These are phyloP conservation scores for Solanum corneliomulleri DNA, from an alignment of 257 asterid genomes.

Conservation along the genomic window DNA sequence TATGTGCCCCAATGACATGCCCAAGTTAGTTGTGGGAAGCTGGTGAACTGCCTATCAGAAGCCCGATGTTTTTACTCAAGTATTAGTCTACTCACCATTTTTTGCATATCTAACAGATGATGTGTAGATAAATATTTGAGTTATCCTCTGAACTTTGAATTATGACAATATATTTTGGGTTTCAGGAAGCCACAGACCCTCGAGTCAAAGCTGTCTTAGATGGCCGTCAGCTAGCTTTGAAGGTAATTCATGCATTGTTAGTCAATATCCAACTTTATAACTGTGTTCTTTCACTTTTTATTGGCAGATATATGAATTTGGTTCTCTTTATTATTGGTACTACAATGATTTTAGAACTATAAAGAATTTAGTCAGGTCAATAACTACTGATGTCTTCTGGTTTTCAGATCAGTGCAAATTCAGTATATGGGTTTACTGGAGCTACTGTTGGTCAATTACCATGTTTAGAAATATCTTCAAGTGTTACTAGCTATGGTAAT, in stretches of 20 bases:
- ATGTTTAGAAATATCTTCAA: slow-evolving; percentile 93
- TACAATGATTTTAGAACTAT: background rate
- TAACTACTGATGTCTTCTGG: slow-evolving; percentile 9
- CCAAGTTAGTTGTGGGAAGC: background rate
- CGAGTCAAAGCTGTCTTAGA: slow-evolving; percentile 89
- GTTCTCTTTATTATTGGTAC: background rate
- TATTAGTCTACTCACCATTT: background rate
- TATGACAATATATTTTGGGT: slow-evolving; percentile 13
- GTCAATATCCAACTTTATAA: background rate
- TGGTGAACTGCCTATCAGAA: background rate
- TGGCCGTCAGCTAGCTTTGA: slow-evolving; percentile 96
- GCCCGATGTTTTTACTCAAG: background rate
- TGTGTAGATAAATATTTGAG: background rate
- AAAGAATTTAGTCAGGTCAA: slow-evolving; percentile 1
- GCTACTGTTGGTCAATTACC: slow-evolving; percentile 95
- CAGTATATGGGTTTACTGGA: slow-evolving; percentile 96
- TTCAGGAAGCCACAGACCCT: slow-evolving; percentile 90
- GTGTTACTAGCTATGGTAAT: slow-evolving; percentile 98
- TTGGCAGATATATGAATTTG: background rate
- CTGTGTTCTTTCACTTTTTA: background rate
- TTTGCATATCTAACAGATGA: background rate
- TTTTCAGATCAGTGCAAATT: slow-evolving; percentile 88
- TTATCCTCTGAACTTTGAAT: background rate
- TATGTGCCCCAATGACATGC: background rate
- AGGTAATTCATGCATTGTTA: slow-evolving; percentile 33